Percentiles rank a stretch among this genome's conserved stretches.
Conservation (phyloP, 2,329 filamentous ascomycete genomes). For the Diaporthe humulicola region DNA sequence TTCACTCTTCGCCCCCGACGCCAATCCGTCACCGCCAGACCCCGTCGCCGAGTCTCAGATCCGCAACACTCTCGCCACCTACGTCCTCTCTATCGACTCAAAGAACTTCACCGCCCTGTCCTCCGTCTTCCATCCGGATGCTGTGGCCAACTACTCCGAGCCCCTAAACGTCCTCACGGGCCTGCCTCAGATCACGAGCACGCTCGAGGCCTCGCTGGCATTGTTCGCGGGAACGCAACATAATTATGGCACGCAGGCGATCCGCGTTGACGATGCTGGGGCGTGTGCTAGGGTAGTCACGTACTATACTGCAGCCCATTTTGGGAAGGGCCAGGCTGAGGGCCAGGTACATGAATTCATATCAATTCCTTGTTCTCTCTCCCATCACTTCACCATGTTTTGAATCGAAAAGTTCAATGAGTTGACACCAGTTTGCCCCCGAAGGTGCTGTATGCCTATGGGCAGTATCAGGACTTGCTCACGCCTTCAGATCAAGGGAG, state of each 20-base stretch:
- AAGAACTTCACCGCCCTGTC: conserved; percentile 2
- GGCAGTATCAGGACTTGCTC: conserved; percentile 4
- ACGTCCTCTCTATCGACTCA: background rate
- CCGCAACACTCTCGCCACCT: conserved; percentile 1
- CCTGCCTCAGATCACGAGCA: background rate
- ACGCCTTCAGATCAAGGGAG: background rate
- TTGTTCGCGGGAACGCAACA: conserved; percentile 2
- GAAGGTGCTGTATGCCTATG: background rate
- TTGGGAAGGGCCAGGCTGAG: conserved; percentile 3
- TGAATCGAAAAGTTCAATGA: background rate
- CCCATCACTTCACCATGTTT: background rate
- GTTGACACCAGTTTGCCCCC: background rate
- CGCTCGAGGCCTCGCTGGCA: background rate
- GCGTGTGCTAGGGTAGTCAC: background rate
- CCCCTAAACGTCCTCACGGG: background rate
- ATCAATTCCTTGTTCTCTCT: background rate
- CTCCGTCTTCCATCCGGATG: conserved; percentile 2
- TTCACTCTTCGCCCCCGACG: background rate
- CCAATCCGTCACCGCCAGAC: background rate
- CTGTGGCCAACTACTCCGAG: conserved; percentile 9
- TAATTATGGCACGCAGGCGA: conserved; percentile 6
- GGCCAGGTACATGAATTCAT: background rate
- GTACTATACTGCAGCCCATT: conserved; percentile 1
- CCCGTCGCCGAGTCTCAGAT: background rate
- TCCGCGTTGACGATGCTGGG: background rate